These are phyloP conservation scores for Suhomyces wounanorum DNA, from an alignment of 1,139 yeast species.

Conservation along the genomic window DNA sequence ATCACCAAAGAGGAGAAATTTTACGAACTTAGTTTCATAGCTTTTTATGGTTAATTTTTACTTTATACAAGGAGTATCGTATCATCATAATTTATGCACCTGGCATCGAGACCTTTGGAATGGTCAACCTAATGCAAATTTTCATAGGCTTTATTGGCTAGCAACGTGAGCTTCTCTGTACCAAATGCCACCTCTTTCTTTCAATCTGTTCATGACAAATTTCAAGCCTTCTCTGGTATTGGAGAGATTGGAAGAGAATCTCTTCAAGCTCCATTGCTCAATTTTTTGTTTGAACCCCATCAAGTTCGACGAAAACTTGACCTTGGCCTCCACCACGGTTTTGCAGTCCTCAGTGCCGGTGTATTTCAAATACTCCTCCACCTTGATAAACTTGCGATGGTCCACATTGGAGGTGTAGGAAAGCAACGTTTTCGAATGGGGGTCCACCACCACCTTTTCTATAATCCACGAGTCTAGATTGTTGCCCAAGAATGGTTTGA, in stretches of 20 bases:
- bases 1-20: too few species aligned
- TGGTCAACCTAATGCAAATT: neutral
- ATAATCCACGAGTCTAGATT: constrained; percentile 81
- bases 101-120: neutral
- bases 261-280: constrained; percentile 78
- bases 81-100: constrained; percentile 4
- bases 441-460: constrained; percentile 78
- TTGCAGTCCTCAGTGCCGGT: constrained; percentile 22
- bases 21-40: too few species aligned
- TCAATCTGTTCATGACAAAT: constrained; percentile 66
- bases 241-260: constrained; percentile 66
- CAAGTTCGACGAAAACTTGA: constrained; percentile 74
- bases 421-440: constrained; percentile 52
- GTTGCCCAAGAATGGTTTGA: constrained; percentile 73
- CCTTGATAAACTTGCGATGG: constrained; percentile 74
- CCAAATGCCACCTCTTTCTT: constrained; percentile 21
- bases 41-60: neutral
- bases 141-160: constrained; percentile 1
- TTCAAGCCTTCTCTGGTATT: constrained; percentile 74
- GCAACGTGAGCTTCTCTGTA: constrained; percentile 9
- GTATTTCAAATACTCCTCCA: constrained; percentile 75
- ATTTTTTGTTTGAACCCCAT: constrained; percentile 69
- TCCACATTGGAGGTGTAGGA: constrained; percentile 86
- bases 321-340: constrained; percentile 36
- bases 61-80: constrained; percentile 11